These are phyloP conservation scores for Monilinia vaccinii-corymbosi DNA, from an alignment of 2,329 filamentous ascomycete genomes.

Conservation along the genomic window DNA sequence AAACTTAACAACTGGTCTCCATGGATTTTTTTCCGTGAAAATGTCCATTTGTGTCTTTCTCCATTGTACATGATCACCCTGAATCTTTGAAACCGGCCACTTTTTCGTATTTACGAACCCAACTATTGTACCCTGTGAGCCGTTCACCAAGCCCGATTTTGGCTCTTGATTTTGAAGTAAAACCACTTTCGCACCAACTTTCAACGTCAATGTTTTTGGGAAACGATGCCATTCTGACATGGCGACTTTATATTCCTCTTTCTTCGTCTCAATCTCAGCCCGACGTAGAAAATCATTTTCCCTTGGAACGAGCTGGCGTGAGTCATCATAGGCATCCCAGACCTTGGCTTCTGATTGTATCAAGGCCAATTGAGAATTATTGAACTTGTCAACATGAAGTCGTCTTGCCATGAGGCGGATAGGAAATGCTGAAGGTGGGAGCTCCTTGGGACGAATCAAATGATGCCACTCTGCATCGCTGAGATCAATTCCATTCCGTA, in stretches of 20 bases:
- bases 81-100: background rate
- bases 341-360: constrained; percentile 7
- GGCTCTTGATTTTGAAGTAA: constrained; percentile 19
- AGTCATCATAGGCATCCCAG: constrained; percentile 18
- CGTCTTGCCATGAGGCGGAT: constrained; percentile 21
- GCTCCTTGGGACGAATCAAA: constrained; percentile 14
- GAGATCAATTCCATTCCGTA: constrained; percentile 18
- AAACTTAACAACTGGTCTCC: constrained; percentile 19
- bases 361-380: constrained; percentile 10
- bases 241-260: constrained; percentile 10
- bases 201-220: constrained; percentile 14
- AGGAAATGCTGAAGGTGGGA: constrained; percentile 15
- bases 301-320: background rate
- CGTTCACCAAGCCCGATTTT: constrained; percentile 22
- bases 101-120: constrained; percentile 14
- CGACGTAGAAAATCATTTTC: background rate
- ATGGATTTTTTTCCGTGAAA: background rate
- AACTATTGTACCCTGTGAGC: constrained; percentile 23
- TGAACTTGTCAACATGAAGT: constrained; percentile 15
- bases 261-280: constrained; percentile 5
- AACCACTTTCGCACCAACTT: constrained; percentile 25
- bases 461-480: constrained; percentile 19
- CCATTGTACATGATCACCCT: background rate
- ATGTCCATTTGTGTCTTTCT: background rate
- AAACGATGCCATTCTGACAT: constrained; percentile 19